Evolutionary conservation across 1,139 yeast genomes (phyloP), one percentile per base, ranked within the genome.

Genomic region (Diutina neorugosa): DNA sequence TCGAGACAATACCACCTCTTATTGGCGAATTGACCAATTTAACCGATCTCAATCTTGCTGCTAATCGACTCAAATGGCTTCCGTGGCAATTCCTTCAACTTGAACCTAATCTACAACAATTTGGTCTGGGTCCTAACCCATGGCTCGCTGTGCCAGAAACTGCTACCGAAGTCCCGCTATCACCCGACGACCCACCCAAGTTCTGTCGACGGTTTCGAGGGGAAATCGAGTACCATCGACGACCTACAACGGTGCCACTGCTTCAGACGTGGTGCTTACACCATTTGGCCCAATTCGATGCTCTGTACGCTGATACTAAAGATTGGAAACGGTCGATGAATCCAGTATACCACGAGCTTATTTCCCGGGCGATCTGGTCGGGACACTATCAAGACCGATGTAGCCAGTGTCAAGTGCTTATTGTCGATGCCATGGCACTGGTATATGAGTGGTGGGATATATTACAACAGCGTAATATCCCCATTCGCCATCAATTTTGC

Each of bases 371-470:
- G 1, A 60, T 75, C 42, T 69, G 73, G 25, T 70, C 70, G 57
- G 76, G 78, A 0, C 65, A 69, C 18, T 71, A 72, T 55, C 71
- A 70, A n/a, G 78, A 76, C 54, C 62, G 68, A 0, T 82, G 87
- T 59, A 78, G 81, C 2, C 67, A 68, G 23, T 82, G 87, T 59
- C 62, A 66, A 1, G 53, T 61, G 7, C 65, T 68, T 23, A 69
- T 77, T 40, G 70, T 79, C 7, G 73, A 75, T 51, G 78, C 82
- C 1, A 71, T 74, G 9, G 86, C 84, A 0, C 77, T 78, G 58
- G 73, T 75, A 1, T 60, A 76, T 52, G 86, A 82, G 59, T 81
- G 84, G 84, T 81, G 86, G 84, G 80, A 80, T 55, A 67, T 76
- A 51, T 67, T 70, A 53, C 70, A 68, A 23, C 69, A 73, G 51